These are phyloP conservation scores for Starmera quercuum DNA, from an alignment of 805 yeast species.

Conservation along the genomic window DNA sequence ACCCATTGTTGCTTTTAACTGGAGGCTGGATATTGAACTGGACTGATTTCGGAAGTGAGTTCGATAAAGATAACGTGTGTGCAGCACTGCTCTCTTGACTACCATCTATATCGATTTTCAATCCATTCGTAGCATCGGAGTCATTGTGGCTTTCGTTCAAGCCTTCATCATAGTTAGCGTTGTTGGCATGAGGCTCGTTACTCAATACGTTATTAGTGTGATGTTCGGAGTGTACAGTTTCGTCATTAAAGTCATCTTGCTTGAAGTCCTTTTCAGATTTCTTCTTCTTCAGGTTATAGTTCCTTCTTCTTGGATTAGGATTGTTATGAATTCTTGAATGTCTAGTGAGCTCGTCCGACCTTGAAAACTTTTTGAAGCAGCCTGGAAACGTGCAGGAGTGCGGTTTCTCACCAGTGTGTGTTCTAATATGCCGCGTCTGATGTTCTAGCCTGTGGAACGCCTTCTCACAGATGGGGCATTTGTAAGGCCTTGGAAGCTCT, in stretches of 20 bases:
- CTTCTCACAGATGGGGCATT: slow-evolving; percentile 67
- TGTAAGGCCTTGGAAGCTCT: slow-evolving; percentile 46
- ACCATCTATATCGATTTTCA: neutral
- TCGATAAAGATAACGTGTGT: slow-evolving; percentile 2
- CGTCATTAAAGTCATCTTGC: slow-evolving; percentile 2
- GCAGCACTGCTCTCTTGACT: neutral
- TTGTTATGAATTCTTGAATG: slow-evolving; percentile 68
- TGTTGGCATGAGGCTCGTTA: neutral
- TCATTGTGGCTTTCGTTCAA: too few species aligned
- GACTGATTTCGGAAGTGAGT: slow-evolving; percentile 1
- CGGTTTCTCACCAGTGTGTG: slow-evolving; percentile 80
- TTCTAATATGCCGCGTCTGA: slow-evolving; percentile 71
- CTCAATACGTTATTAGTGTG: neutral
- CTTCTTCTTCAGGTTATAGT: slow-evolving; percentile 32
- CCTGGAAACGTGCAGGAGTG: slow-evolving; percentile 70
- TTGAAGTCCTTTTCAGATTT: slow-evolving; percentile 4
- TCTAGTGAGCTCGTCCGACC: slow-evolving; percentile 70
- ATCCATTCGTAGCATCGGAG: neutral
- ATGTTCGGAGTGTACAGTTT: neutral
- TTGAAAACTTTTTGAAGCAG: slow-evolving; percentile 57
- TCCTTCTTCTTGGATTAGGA: slow-evolving; percentile 60
- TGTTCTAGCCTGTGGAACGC: slow-evolving; percentile 74
- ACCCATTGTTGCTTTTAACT: slow-evolving; percentile 1
- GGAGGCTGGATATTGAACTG: neutral
- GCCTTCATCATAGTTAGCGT: neutral